A percentile compares a stretch with the other conserved stretches of the same genome.
Evolutionary conservation across 495 filamentous ascomycete genomes (phyloP).

Genomic region (Symbiotaphrina buchneri): DNA sequence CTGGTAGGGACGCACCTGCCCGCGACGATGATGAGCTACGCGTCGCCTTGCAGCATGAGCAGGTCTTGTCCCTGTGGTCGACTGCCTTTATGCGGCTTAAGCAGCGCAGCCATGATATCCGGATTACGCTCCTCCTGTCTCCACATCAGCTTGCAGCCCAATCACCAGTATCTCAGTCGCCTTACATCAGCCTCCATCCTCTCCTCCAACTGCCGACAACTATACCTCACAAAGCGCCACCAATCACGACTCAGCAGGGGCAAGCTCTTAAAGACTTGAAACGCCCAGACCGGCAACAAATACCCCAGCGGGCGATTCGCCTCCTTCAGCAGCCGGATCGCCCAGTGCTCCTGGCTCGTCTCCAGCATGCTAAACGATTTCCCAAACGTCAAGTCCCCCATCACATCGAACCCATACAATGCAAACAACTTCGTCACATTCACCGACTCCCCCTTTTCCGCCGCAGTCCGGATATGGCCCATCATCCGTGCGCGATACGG

Average conservation of each 20-base stretch:
- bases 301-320: conserved; percentile 1
- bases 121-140: not conserved
- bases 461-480: not conserved
- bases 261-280: conserved; percentile 1
- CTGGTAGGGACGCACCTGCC: conserved; percentile 20
- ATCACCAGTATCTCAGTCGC: not conserved
- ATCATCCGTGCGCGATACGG: conserved; percentile 2
- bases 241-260: too few species aligned
- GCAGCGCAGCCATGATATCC: conserved; percentile 10
- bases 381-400: conserved; percentile 23
- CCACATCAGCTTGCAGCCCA: too few species aligned
- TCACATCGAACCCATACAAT: conserved; percentile 21
- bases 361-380: conserved; percentile 21
- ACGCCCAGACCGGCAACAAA: conserved; percentile 2
- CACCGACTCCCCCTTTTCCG: conserved; percentile 8
- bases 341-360: conserved; percentile 8
- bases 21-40: conserved; percentile 15
- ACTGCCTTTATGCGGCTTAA: conserved; percentile 6
- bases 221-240: not conserved
- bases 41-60: conserved; percentile 11
- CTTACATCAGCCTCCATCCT: not conserved
- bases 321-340: conserved; percentile 8
- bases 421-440: conserved; percentile 19
- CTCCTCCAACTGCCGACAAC: not conserved
- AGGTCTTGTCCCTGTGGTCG: conserved; percentile 6